Evolutionary conservation across 2,329 filamentous ascomycete species (phyloP).

Genomic region (Orbilia oligospora): DNA sequence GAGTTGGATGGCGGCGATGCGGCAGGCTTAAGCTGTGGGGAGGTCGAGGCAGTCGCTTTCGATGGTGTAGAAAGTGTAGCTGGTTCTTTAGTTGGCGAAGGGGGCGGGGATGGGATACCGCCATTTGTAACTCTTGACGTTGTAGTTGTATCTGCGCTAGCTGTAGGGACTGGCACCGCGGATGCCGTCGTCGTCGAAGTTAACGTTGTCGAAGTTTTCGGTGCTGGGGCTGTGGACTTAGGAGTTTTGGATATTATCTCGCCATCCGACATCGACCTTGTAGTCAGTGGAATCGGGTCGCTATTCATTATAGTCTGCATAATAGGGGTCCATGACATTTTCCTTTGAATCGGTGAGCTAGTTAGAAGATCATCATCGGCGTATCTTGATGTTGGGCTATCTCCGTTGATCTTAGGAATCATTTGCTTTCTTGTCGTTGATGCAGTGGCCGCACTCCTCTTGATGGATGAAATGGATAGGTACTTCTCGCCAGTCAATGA

Average conservation of each 20-base stretch:
- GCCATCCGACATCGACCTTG: constrained; percentile 20
- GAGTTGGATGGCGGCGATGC: constrained; percentile 21
- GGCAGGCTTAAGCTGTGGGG: constrained; percentile 20
- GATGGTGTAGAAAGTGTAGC: constrained; percentile 2
- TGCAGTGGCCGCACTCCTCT: constrained; percentile 54
- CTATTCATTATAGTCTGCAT: constrained; percentile 43
- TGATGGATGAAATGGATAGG: constrained; percentile 46
- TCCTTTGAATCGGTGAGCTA: constrained; percentile 52
- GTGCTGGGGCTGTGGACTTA: not conserved
- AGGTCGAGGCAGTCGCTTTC: constrained; percentile 8
- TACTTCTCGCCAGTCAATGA: constrained; percentile 51
- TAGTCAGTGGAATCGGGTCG: not conserved
- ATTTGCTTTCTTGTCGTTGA: constrained; percentile 55
- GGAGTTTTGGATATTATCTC: constrained; percentile 22
- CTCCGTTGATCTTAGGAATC: constrained; percentile 43
- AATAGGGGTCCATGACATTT: constrained; percentile 59
- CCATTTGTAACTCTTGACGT: constrained; percentile 48
- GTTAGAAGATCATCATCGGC: constrained; percentile 47
- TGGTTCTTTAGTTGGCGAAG: constrained; percentile 51
- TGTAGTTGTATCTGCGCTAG: constrained; percentile 21
- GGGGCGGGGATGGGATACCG: constrained; percentile 57
- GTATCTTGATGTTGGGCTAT: constrained; percentile 39
- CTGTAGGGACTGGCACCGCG: not conserved
- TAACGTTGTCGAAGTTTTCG: not conserved
- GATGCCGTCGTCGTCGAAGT: constrained; percentile 16